Evolutionary conservation across 2,329 filamentous ascomycete species (phyloP).

Genomic region (Amylocarpus encephaloides): DNA sequence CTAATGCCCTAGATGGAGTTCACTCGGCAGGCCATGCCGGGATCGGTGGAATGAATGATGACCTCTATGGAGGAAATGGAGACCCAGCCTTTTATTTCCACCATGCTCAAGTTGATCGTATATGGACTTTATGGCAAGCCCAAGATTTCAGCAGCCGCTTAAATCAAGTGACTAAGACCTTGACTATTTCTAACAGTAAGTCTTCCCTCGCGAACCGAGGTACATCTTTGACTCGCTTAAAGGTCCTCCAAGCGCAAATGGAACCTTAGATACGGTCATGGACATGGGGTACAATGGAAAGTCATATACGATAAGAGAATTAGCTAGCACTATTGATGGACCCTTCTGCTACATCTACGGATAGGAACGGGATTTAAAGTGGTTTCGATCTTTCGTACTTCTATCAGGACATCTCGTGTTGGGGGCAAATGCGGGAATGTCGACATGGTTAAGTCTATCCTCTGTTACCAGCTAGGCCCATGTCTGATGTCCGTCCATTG

Average conservation of each 20-base stretch:
- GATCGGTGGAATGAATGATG: conserved; percentile 38
- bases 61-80: conserved; percentile 37
- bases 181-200: conserved; percentile 4
- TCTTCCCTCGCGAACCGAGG: background rate
- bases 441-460: too few species aligned
- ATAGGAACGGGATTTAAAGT: too few species aligned
- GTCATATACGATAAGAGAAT: background rate
- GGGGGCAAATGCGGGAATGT: too few species aligned
- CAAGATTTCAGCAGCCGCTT: background rate
- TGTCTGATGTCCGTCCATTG: too few species aligned
- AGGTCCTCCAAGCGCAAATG: conserved; percentile 5
- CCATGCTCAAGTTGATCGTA: conserved; percentile 37
- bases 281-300: conserved; percentile 3
- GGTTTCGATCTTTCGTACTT: too few species aligned
- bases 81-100: conserved; percentile 41
- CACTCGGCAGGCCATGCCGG: conserved; percentile 34
- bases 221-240: background rate
- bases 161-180: conserved; percentile 1
- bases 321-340: conserved; percentile 5
- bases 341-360: conserved; percentile 7
- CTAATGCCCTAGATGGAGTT: conserved; percentile 12
- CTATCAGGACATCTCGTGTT: too few species aligned
- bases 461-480: too few species aligned
- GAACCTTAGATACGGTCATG: conserved; percentile 2
- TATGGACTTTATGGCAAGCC: conserved; percentile 2